A percentile compares a stretch with the other conserved stretches of the same genome.
phyloP scores from a whole-genome alignment of 257 asterid genomes.

The Solanum chmielewskii region DNA sequence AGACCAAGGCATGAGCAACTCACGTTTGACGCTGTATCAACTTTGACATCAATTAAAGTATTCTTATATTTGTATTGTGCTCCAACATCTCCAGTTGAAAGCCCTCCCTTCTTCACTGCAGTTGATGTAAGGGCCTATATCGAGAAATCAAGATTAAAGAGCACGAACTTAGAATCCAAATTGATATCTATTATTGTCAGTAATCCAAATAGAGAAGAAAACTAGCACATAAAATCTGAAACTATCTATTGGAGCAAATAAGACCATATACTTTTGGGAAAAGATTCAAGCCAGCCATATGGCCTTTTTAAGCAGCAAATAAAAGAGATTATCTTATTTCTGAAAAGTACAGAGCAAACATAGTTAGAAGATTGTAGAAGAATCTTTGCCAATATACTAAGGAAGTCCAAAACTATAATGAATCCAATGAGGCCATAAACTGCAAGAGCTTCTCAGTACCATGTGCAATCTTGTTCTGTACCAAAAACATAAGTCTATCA shows the following conservation, averaged over 20 bases:
- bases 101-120: constrained; percentile 71
- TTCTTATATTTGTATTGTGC: constrained; percentile 58
- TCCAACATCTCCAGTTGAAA: constrained; percentile 77
- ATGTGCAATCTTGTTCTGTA: background rate
- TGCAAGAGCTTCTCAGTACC: background rate
- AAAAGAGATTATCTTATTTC: background rate
- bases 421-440: background rate
- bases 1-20: constrained; percentile 8
- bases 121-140: constrained; percentile 76
- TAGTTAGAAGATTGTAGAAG: background rate
- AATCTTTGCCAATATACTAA: background rate
- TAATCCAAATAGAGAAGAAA: background rate
- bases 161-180: background rate
- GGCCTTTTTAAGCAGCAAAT: background rate
- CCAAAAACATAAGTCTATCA: background rate
- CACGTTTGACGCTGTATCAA: constrained; percentile 88
- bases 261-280: background rate
- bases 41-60: constrained; percentile 51
- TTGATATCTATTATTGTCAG: background rate
- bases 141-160: background rate
- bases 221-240: background rate
- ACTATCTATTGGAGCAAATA: background rate
- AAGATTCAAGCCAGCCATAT: background rate
- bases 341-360: background rate
- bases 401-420: background rate